phyloP scores from a whole-genome alignment of 805 yeast species.

The Metschnikowia koreensis region DNA sequence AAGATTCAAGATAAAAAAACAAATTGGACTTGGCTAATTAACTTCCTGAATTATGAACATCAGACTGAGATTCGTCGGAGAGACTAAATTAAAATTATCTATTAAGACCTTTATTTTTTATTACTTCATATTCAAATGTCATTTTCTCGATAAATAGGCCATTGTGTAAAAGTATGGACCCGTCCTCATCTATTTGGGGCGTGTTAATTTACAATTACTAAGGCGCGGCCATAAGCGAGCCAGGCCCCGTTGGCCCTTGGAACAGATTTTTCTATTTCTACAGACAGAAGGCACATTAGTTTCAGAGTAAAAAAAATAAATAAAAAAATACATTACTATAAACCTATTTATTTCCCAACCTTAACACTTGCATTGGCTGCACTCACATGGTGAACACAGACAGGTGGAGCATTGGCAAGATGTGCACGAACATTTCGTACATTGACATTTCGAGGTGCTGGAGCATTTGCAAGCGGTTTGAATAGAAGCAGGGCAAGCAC shows the following conservation, averaged over 20 bases:
- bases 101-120: not conserved
- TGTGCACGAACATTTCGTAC: not conserved
- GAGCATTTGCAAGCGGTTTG: not conserved
- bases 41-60: not conserved
- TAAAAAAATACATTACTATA: too few relatives aligned
- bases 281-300: not conserved
- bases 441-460: not conserved
- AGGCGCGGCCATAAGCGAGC: not conserved
- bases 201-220: not conserved
- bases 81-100: not conserved
- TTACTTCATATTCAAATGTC: too few relatives aligned
- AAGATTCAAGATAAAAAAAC: too few relatives aligned
- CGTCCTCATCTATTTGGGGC: too few relatives aligned
- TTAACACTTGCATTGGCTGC: conserved; percentile 8
- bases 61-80: too few relatives aligned
- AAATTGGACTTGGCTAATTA: too few relatives aligned
- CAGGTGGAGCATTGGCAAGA: not conserved
- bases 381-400: conserved; percentile 5
- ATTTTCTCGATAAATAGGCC: too few relatives aligned
- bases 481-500: conserved; percentile 1
- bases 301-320: too few relatives aligned
- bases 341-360: too few relatives aligned
- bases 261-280: not conserved
- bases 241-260: not conserved
- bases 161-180: too few relatives aligned